Evolutionary conservation across 768 basidiomycete species (phyloP), one percentile per base, ranked within the genome.

Genomic region (Pulveroboletus frians): DNA sequence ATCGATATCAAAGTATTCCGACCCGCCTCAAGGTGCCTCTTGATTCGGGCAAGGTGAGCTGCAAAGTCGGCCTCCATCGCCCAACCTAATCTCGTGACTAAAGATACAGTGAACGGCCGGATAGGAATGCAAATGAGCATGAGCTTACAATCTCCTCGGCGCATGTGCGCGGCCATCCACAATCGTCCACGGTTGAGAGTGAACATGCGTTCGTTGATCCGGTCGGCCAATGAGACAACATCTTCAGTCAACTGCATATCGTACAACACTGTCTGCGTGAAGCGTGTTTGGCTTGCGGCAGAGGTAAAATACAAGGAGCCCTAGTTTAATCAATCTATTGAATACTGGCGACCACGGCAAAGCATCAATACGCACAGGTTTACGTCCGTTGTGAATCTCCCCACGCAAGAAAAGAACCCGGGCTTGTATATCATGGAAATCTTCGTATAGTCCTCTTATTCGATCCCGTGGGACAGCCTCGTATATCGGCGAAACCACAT

Each of bases 101-200:
- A n/a, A 45, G 0, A 9, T 17, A 13, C 18, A 9, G 13, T 61
- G 35, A 59, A 20, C 21, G 13, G 2, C 5, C 26, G 23, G 29
- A 14, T 17, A 23, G 3, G 5, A n/a, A 18, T 14, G 1, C 9
- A 7, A 36, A 44, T 3, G 7, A 13, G 10, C 23, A 26, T 7
- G 39, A n/a, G 37, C 71, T 59, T 43, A 74, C 72, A 74, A 41
- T 74, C 73, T 1, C 74, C 74, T 42, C 73, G 62, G 30, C 73
- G 72, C 74, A 75, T 74, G 29, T 74, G 73, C 9, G 68, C 71
- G 39, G 69, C 69, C 70, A 75, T 71, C 74, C 73, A 74, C 15
- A 67, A 52, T 9, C 72, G 64, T 10, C 71, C 72, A 1, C 39
- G 55, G 13, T 43, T 63, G 17, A 56, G 8, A 13, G 56, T 45